Evolutionary conservation across 192 early-diverging fungal species (phyloP), one percentile per base, ranked within the genome.

Genomic region (Rhizophlyctis rosea): DNA sequence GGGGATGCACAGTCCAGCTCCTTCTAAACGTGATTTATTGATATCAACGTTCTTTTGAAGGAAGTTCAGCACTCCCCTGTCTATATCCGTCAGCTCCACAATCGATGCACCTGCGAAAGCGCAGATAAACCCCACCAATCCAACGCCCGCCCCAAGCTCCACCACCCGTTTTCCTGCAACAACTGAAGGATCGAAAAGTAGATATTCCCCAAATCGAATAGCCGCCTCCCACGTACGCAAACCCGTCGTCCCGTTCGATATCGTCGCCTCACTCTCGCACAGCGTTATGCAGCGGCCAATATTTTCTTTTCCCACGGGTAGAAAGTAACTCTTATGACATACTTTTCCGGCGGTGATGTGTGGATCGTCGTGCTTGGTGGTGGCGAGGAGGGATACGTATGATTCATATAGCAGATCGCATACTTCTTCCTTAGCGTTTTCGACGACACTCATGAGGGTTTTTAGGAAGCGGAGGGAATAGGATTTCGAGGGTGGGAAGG

Each of bases 161-260:
- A 77, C 23, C 16, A 77, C 57, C 2, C 62, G n/a, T 51, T 64
- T 56, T n/a, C 39, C 16, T 16, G n/a, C n/a, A 33, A 65, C 18
- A 29, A 59, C 11, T 25, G 34, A 30, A 34, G 52, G 53, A 18
- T 34, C 59, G 33, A n/a, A 16, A 21, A 67, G n/a, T 55, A 88
- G 69, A 49, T 78, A 83, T 48, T 84, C 78, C 2, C 78, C 59
- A 36, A 88, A 63, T 3, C 73, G 67, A 44, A 86, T 53, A 16
- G 81, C 76, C 1, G 84, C 84, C 35, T 81, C 84, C 86, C 86
- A 88, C 9, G 81, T 84, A 48, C 78, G 68, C 29, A 88, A 49
- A 0, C 86, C 84, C 3, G 86, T 85, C 1, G 86, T 82, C 0
- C 86, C 86, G 30, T 78, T 68, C 3, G 82, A 80, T 30, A 85